phyloP scores from a whole-genome alignment of 2,329 filamentous ascomycete genomes.

The Cryphonectria radicalis region DNA sequence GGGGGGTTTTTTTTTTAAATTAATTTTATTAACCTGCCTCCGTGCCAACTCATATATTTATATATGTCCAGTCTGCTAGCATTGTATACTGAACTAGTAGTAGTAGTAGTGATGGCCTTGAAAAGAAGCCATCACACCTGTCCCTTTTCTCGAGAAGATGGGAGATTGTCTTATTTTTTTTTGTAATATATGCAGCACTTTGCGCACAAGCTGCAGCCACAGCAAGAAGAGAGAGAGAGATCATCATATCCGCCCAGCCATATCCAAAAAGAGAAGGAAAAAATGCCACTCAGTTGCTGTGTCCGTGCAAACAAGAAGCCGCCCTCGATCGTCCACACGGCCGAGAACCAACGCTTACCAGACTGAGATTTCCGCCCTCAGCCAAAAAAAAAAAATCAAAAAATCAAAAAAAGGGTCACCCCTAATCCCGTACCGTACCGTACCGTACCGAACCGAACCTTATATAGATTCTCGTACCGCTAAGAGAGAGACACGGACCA shows the following conservation, averaged over 20 bases:
- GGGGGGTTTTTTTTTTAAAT: neutral
- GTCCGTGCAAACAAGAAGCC: neutral
- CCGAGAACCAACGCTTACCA: neutral
- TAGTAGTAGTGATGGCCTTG: neutral
- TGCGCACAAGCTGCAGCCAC: constrained; percentile 23
- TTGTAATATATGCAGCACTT: neutral
- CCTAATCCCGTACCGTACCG: neutral
- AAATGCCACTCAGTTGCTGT: neutral
- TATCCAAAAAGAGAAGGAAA: neutral
- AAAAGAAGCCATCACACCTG: constrained; percentile 8
- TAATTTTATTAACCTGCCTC: neutral
- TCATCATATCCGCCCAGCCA: neutral
- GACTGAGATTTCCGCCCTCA: too few species aligned
- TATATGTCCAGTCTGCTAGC: neutral
- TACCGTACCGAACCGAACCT: neutral
- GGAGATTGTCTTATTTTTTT: constrained; percentile 8
- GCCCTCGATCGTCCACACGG: neutral
- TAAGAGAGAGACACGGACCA: neutral
- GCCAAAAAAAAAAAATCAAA: neutral
- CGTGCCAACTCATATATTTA: neutral
- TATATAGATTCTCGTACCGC: neutral
- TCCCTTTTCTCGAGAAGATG: constrained; percentile 6
- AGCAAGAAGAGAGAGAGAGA: neutral
- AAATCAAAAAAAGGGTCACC: too few species aligned
- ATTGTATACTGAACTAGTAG: neutral